These are phyloP conservation scores for Geotrichum klebahnii DNA, from an alignment of 1,139 yeast genomes.

Conservation along the genomic window DNA sequence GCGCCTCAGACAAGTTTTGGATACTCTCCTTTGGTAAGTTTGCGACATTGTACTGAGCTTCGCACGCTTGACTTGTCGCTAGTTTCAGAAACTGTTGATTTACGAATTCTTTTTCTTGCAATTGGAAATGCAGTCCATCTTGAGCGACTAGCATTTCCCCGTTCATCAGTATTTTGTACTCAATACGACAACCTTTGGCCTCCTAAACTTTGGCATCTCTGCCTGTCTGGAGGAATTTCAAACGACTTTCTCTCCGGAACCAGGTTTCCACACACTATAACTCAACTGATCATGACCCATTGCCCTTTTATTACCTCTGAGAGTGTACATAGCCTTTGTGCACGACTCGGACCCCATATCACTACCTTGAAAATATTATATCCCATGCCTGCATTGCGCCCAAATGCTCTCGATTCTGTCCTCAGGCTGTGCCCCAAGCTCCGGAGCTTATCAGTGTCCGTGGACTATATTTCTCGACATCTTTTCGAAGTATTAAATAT, in stretches of 20 bases:
- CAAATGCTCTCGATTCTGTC: constrained; percentile 66
- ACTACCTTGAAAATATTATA: constrained; percentile 64
- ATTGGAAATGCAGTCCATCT: constrained; percentile 58
- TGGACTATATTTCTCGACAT: constrained; percentile 68
- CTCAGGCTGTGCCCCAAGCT: constrained; percentile 75
- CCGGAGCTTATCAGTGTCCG: constrained; percentile 58
- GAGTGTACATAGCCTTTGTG: constrained; percentile 55
- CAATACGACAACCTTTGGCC: constrained; percentile 71
- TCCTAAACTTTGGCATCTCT: constrained; percentile 59
- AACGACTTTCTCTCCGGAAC: constrained; percentile 69
- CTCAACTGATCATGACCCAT: constrained; percentile 73
- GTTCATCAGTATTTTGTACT: constrained; percentile 77
- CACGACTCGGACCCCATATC: constrained; percentile 62
- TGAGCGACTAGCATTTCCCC: constrained; percentile 78
- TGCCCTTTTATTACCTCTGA: constrained; percentile 70
- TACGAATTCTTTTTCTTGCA: constrained; percentile 72
- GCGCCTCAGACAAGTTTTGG: constrained; percentile 98
- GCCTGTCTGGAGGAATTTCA: constrained; percentile 85
- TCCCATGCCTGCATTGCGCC: constrained; percentile 80
- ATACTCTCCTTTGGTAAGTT: constrained; percentile 73
- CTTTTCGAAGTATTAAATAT: constrained; percentile 36
- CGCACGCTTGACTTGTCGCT: constrained; percentile 72
- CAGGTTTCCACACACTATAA: constrained; percentile 65
- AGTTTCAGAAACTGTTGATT: constrained; percentile 84
- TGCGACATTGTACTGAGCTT: constrained; percentile 63